phyloP scores from a whole-genome alignment of 805 yeast genomes.

The Suhomyces canberraensis region DNA sequence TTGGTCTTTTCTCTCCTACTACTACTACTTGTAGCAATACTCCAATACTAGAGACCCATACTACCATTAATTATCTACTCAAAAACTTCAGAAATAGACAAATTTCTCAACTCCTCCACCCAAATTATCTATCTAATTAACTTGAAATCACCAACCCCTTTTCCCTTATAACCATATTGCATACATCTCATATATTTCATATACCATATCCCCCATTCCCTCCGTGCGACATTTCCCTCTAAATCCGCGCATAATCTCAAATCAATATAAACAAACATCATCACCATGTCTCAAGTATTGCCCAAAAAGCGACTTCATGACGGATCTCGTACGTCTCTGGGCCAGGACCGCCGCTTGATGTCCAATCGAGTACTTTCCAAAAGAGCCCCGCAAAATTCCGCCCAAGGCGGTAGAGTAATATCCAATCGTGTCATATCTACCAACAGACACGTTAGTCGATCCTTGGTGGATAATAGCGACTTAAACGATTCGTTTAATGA shows the following conservation, averaged over 20 bases:
- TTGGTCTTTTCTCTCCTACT: too few relatives aligned
- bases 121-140: too few relatives aligned
- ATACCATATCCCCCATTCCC: too few relatives aligned
- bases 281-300: constrained; percentile 6
- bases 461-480: constrained; percentile 3
- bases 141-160: too few relatives aligned
- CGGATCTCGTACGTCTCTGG: constrained; percentile 4
- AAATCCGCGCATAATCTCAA: too few relatives aligned
- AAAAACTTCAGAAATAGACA: too few relatives aligned
- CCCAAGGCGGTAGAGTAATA: constrained; percentile 1
- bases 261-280: constrained; percentile 5
- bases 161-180: too few relatives aligned
- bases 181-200: background rate
- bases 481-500: constrained; percentile 13
- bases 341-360: constrained; percentile 7
- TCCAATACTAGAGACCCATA: too few relatives aligned
- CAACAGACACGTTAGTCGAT: constrained; percentile 8
- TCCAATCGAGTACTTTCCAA: constrained; percentile 11
- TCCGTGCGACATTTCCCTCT: too few relatives aligned
- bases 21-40: too few relatives aligned
- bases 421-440: constrained; percentile 3
- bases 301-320: constrained; percentile 12
- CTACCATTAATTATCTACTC: too few relatives aligned
- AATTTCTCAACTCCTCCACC: too few relatives aligned
- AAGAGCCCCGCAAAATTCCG: background rate